phyloP scores from a whole-genome alignment of 2,329 filamentous ascomycete species.

The Sordariomycetes sp. region DNA sequence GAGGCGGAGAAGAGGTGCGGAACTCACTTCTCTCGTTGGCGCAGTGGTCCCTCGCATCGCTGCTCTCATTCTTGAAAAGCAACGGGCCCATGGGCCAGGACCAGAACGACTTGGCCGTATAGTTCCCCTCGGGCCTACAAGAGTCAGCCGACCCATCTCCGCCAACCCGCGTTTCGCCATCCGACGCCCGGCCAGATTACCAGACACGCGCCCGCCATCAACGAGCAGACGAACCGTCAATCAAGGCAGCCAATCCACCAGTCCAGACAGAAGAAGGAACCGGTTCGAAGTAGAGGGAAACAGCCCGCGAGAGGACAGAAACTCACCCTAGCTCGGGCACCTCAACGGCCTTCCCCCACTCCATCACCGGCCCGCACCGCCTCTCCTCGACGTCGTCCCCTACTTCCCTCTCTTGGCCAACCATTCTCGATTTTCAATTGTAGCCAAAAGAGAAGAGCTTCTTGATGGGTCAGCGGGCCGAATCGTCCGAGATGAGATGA shows the following conservation, averaged over 20 bases:
- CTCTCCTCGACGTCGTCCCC: not conserved
- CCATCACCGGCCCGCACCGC: not conserved
- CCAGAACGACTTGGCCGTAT: constrained; percentile 28
- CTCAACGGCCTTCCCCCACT: not conserved
- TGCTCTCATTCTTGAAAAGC: constrained; percentile 61
- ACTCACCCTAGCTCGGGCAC: not conserved
- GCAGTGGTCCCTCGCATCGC: constrained; percentile 65
- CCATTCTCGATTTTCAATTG: not conserved
- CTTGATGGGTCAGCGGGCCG: not conserved
- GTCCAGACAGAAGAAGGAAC: not conserved
- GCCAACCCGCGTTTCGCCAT: not conserved
- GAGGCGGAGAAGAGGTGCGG: not conserved
- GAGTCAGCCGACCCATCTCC: not conserved
- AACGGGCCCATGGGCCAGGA: constrained; percentile 52
- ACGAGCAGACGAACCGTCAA: not conserved
- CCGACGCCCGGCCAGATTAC: no score
- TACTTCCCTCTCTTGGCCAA: not conserved
- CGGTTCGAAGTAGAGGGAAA: no score
- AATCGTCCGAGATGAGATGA: not conserved
- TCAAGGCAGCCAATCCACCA: not conserved
- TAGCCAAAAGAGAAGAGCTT: not conserved
- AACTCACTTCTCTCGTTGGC: constrained; percentile 58
- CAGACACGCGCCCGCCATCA: not conserved
- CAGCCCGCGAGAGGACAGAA: not conserved
- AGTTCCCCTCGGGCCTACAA: not conserved